phyloP scores from a whole-genome alignment of 1,284 basidiomycete species.

The Tilletia caries region DNA sequence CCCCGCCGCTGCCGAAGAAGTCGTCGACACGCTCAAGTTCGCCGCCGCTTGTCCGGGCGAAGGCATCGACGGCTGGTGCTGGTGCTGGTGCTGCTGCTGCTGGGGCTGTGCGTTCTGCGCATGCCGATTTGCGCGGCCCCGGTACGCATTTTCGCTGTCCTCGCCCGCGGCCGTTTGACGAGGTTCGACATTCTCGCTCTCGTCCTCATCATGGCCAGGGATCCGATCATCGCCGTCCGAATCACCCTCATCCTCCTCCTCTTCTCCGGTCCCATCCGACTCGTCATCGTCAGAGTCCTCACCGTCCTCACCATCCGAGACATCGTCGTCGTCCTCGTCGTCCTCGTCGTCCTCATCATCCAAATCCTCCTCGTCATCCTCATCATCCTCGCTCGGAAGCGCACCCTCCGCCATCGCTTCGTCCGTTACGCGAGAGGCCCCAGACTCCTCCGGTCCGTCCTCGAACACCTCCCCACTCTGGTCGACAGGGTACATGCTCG shows the following conservation, averaged over 20 bases:
- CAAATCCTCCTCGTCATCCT: not conserved
- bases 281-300: not conserved
- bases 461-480: constrained; percentile 5
- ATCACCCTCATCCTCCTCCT: not conserved
- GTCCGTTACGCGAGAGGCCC: not conserved
- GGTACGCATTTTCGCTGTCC: not conserved
- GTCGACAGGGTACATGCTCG: constrained; percentile 10
- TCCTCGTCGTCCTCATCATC: not conserved
- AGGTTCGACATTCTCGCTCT: constrained; percentile 9
- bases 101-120: not conserved
- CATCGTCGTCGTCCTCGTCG: not conserved
- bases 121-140: not conserved
- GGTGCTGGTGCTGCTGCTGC: not conserved
- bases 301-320: not conserved
- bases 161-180: not conserved
- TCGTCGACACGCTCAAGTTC: not conserved
- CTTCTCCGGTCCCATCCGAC: no score
- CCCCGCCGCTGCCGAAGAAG: not conserved
- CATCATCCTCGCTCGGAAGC: not conserved
- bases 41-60: not conserved
- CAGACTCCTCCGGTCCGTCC: constrained; percentile 4
- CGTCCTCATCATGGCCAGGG: not conserved
- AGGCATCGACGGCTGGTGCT: not conserved
- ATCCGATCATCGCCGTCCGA: not conserved
- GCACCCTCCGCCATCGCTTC: not conserved